Evolutionary conservation across 2,329 filamentous ascomycete species (phyloP).

Genomic region (Apiospora aurea): DNA sequence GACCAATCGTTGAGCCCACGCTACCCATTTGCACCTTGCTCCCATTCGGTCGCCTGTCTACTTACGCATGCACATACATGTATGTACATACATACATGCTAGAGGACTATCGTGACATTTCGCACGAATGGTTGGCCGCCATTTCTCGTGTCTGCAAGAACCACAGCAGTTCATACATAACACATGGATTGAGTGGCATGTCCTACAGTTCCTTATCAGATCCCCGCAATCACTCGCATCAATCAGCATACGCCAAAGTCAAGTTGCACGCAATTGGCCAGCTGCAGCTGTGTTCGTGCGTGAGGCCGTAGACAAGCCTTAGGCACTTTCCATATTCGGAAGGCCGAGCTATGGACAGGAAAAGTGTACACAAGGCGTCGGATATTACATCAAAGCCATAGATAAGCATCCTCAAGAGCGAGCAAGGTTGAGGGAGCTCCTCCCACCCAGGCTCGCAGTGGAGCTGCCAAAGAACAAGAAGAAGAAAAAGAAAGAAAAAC

Average conservation of each 20-base stretch:
- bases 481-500: not conserved
- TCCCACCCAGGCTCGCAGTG: slow-evolving; percentile 3
- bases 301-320: not conserved
- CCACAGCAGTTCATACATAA: not conserved
- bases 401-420: not conserved
- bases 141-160: slow-evolving; percentile 14
- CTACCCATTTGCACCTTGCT: not conserved
- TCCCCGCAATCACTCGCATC: not conserved
- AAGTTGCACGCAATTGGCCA: not conserved
- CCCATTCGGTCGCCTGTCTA: not conserved
- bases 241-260: not conserved
- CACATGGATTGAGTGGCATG: not conserved
- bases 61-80: not conserved
- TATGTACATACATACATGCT: not conserved
- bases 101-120: not conserved
- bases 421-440: slow-evolving; percentile 2
- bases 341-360: not conserved
- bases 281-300: not conserved
- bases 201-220: not conserved
- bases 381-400: not conserved
- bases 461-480: not conserved
- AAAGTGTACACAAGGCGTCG: not conserved
- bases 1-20: slow-evolving; percentile 16
- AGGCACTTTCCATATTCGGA: not conserved
- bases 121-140: not conserved